Percentiles rank a stretch among this genome's conserved stretches.
Evolutionary conservation across 2,329 filamentous ascomycete genomes (phyloP).

Genomic region (Myriosclerotinia scirpicola): DNA sequence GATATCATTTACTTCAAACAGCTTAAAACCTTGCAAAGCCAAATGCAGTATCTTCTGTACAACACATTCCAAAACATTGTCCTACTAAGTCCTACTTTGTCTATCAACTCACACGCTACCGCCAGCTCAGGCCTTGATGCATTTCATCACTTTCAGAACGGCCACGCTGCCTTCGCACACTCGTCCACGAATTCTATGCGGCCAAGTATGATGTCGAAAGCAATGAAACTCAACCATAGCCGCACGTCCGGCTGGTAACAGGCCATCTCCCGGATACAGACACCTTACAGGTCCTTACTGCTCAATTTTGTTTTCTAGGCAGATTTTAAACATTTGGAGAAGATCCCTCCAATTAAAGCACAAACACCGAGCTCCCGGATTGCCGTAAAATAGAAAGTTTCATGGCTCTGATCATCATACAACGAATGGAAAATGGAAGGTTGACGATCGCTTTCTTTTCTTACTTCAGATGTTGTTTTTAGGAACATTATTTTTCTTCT

Average conservation of each 20-base stretch:
- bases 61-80: conserved; percentile 33
- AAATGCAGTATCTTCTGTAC: conserved; percentile 25
- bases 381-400: conserved; percentile 7
- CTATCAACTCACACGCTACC: conserved; percentile 18
- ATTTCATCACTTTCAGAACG: conserved; percentile 22
- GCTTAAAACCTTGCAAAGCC: conserved; percentile 21
- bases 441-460: conserved; percentile 9
- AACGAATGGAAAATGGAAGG: not conserved
- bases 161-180: conserved; percentile 25
- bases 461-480: not conserved
- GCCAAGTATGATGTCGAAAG: conserved; percentile 19
- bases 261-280: conserved; percentile 17
- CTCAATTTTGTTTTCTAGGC: conserved; percentile 19
- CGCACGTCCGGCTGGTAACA: conserved; percentile 20
- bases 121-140: conserved; percentile 24
- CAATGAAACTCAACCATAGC: conserved; percentile 24
- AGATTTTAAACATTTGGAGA: conserved; percentile 5
- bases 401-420: not conserved
- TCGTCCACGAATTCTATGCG: conserved; percentile 26
- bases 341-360: conserved; percentile 14
- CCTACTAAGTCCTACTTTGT: conserved; percentile 30
- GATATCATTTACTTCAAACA: conserved; percentile 23
- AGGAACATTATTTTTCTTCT: not conserved
- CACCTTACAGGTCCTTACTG: conserved; percentile 3
- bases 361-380: conserved; percentile 2